Evolutionary conservation across 2,329 filamentous ascomycete genomes (phyloP).

Genomic region (Penicillium paneum): DNA sequence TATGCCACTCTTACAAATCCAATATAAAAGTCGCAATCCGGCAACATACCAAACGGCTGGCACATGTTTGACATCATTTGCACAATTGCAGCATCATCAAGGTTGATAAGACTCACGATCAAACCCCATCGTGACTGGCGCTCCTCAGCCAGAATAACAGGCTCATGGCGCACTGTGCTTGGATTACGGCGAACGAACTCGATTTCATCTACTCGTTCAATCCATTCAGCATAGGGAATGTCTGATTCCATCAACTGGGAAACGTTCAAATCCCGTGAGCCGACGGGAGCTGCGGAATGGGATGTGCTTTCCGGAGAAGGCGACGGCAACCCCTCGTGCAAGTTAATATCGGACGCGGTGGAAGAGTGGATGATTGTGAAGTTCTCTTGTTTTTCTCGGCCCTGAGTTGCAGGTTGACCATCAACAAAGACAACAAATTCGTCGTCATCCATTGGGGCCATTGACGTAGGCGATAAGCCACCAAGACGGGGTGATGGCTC

Average conservation of each 20-base stretch:
- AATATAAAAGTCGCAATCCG: background rate
- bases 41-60: background rate
- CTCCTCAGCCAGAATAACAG: background rate
- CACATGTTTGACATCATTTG: background rate
- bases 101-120: background rate
- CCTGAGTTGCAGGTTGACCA: background rate
- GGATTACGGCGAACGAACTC: background rate
- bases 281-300: background rate
- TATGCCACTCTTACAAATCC: background rate
- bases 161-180: background rate
- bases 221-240: background rate
- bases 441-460: background rate
- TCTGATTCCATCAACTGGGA: background rate
- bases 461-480: background rate
- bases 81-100: background rate
- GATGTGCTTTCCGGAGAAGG: background rate
- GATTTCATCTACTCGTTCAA: background rate
- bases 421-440: background rate
- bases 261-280: background rate
- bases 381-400: background rate
- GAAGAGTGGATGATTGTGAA: background rate
- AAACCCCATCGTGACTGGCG: background rate
- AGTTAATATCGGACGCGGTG: background rate
- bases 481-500: constrained; percentile 23
- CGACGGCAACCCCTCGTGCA: background rate